phyloP scores from a whole-genome alignment of 352 stramenopile genomes.

The Plasmopara muralis region DNA sequence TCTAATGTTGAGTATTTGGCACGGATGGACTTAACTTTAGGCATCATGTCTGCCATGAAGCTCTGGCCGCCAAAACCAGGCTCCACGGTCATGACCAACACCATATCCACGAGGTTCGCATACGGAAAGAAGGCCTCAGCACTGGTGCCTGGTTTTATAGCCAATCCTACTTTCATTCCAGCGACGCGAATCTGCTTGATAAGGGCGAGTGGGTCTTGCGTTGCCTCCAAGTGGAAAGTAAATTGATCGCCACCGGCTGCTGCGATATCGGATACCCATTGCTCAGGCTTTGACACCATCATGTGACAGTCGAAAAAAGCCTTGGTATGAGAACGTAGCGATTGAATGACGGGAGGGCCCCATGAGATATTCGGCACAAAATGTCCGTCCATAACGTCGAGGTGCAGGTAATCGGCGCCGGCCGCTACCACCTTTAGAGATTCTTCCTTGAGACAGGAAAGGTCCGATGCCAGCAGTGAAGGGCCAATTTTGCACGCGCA shows the following conservation, averaged over 20 bases:
- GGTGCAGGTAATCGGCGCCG: constrained; percentile 93
- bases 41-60: constrained; percentile 96
- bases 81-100: constrained; percentile 98
- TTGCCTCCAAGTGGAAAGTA: constrained; percentile 95
- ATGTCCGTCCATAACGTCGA: constrained; percentile 98
- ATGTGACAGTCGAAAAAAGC: constrained; percentile 97
- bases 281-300: constrained; percentile 94
- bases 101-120: constrained; percentile 90
- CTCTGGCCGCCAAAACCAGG: constrained; percentile 95
- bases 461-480: constrained; percentile 91
- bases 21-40: constrained; percentile 88
- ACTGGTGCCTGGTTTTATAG: constrained; percentile 92
- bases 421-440: constrained; percentile 82
- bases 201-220: constrained; percentile 53
- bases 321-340: constrained; percentile 76
- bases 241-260: constrained; percentile 93
- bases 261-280: constrained; percentile 94
- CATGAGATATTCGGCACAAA: constrained; percentile 98
- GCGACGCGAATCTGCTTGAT: constrained; percentile 81
- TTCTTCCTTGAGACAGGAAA: constrained; percentile 91
- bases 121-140: constrained; percentile 83
- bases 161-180: constrained; percentile 94
- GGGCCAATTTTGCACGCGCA: constrained; percentile 88
- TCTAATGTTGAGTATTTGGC: constrained; percentile 90
- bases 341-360: constrained; percentile 94